phyloP scores from a whole-genome alignment of 2,329 filamentous ascomycete genomes.

The Calonectria hongkongensis region DNA sequence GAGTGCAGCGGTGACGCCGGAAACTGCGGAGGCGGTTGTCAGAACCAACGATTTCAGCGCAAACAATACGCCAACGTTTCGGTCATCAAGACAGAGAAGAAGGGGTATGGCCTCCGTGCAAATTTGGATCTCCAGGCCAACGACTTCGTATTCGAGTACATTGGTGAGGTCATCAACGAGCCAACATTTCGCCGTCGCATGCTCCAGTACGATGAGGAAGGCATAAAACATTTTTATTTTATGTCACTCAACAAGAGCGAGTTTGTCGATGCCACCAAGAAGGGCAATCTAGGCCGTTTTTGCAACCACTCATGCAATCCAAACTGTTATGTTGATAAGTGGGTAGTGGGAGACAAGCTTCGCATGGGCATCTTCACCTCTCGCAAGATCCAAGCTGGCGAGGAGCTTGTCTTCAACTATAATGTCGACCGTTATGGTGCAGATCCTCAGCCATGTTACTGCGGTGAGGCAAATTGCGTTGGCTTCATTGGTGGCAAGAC shows the following conservation, averaged over 20 bases:
- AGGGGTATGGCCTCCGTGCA: constrained; percentile 93
- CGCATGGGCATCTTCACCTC: constrained; percentile 99
- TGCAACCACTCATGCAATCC: constrained; percentile 99
- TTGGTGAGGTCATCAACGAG: constrained; percentile 98
- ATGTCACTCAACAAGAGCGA: constrained; percentile 98
- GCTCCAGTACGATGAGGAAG: constrained; percentile 94
- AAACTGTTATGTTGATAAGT: constrained; percentile 99
- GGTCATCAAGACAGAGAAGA: constrained; percentile 98
- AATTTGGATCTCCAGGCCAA: constrained; percentile 85
- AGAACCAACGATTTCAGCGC: constrained; percentile 95
- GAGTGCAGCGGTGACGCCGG: constrained; percentile 88
- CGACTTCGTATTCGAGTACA: constrained; percentile 98
- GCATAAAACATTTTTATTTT: constrained; percentile 99
- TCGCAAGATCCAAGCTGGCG: constrained; percentile 88
- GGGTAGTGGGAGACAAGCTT: constrained; percentile 97
- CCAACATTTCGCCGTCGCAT: constrained; percentile 91
- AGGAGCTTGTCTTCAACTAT: constrained; percentile 99
- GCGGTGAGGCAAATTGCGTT: constrained; percentile 93
- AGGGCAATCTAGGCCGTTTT: constrained; percentile 95
- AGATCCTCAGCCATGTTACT: constrained; percentile 97
- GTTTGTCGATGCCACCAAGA: constrained; percentile 98
- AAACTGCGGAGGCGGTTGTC: constrained; percentile 90
- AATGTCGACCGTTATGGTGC: constrained; percentile 99
- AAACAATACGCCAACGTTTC: constrained; percentile 93
- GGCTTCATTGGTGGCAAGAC: constrained; percentile 98